Base-by-base conservation (phyloP, 306 rosid genomes). In the Erythrophleum fordii region DNA sequence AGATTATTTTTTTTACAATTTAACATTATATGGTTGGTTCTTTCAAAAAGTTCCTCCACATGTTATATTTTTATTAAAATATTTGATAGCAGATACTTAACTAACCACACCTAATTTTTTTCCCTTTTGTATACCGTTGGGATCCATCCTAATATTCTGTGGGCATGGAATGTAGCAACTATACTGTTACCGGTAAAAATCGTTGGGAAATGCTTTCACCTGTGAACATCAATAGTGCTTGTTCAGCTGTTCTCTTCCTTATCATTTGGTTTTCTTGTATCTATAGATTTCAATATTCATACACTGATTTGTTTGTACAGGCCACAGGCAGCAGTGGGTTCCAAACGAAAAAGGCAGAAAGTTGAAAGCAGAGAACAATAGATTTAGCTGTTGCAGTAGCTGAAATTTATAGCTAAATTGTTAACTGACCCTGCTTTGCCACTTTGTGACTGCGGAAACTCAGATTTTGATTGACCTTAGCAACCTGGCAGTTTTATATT, bases 291-390 rank as follows among this genome's bases (percentile, higher is more conserved):
- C 25, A 46, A 51, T 17, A 9, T 22, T 59, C 51, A 51, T 75
- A 35, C 6, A 6, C 18, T 76, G 67, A 75, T 70, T 11, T 76
- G 42, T 80, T 44, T 69, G 39, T 37, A 18, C 80, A 83, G 86
- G 29, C 31, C 52, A 18, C 18, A 9, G 42, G 23, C 34, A 39
- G 53, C 60, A 23, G 74, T 25, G n/a, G 39, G 26, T 41, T 70
- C 22, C 48, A 52, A 76, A 61, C 64, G n/a, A 51, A 76, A 52
- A 51, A 70, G 77, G 64, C 56, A 37, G 45, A 74, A 79, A 42
- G 84, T 23, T 70, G 39, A 22, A 76, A 61, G 70, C 26, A 17
- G 28, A 17, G 49, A 69, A 10, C 64, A 39, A 45, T 45, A 34
- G 53, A 42, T 29, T 52, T 45, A 42, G 37, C 10, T 18, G 58